Evolutionary conservation across 352 stramenopile species (phyloP).

Genomic region (Blastocystis sp.): DNA sequence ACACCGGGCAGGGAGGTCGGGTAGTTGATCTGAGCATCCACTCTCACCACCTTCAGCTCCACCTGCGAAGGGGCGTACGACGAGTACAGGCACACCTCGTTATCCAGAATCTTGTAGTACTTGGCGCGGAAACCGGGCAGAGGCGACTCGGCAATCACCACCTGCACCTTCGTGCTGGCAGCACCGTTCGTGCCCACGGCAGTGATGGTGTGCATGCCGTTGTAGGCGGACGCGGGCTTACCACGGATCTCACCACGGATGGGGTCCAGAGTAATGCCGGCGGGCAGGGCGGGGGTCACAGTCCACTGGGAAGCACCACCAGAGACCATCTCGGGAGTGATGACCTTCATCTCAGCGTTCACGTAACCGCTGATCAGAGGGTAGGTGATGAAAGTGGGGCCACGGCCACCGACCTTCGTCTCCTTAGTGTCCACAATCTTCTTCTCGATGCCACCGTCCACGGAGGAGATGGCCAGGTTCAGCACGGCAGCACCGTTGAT

Average conservation of each 20-base stretch:
- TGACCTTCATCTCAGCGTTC: constrained; percentile 47
- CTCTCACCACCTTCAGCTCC: constrained; percentile 24
- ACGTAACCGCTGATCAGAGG: constrained; percentile 50
- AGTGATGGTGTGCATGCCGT: constrained; percentile 36
- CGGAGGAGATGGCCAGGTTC: neutral
- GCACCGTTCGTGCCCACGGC: constrained; percentile 38
- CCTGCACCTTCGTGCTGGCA: constrained; percentile 40
- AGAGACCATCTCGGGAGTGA: constrained; percentile 34
- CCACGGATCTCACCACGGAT: constrained; percentile 57
- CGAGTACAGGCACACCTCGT: constrained; percentile 37
- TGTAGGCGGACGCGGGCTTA: constrained; percentile 29
- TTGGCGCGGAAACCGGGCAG: constrained; percentile 20
- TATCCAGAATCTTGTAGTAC: constrained; percentile 43
- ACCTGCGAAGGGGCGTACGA: constrained; percentile 3
- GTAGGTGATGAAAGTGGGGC: constrained; percentile 63
- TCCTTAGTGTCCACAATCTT: constrained; percentile 13
- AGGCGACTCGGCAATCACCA: constrained; percentile 13
- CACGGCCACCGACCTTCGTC: constrained; percentile 53
- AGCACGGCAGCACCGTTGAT: constrained; percentile 51
- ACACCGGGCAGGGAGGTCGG: neutral
- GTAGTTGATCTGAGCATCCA: constrained; percentile 31
- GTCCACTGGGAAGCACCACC: constrained; percentile 40
- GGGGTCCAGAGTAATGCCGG: constrained; percentile 48
- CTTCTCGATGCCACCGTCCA: constrained; percentile 12
- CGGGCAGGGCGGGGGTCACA: constrained; percentile 52